Evolutionary conservation across 2,329 filamentous ascomycete species (phyloP).

Genomic region (Cordyceps farinosa): DNA sequence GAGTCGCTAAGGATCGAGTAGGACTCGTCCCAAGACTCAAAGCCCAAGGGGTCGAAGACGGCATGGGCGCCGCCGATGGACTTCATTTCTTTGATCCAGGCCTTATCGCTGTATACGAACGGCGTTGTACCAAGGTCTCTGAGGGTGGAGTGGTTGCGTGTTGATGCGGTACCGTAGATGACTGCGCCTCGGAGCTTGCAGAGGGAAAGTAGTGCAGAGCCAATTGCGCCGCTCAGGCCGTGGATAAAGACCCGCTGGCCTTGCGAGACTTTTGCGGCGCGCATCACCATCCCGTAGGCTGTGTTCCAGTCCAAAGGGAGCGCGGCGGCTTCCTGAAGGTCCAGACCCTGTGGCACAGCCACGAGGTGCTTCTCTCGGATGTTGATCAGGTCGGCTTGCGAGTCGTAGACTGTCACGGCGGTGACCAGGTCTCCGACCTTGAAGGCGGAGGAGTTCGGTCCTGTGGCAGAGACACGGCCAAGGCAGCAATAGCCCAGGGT

Average conservation of each 20-base stretch:
- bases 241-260: constrained; percentile 49
- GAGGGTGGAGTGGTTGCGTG: constrained; percentile 42
- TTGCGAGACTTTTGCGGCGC: constrained; percentile 35
- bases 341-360: constrained; percentile 38
- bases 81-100: constrained; percentile 46
- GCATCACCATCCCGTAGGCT: constrained; percentile 37
- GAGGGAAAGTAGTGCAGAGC: constrained; percentile 40
- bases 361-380: constrained; percentile 44
- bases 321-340: constrained; percentile 39
- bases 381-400: constrained; percentile 44
- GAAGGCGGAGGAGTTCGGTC: constrained; percentile 32
- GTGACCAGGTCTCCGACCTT: constrained; percentile 33
- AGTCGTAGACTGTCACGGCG: constrained; percentile 38
- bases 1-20: constrained; percentile 38
- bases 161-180: constrained; percentile 47
- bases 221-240: constrained; percentile 48
- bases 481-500: constrained; percentile 48
- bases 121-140: constrained; percentile 37
- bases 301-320: constrained; percentile 45
- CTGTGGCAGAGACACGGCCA: constrained; percentile 39
- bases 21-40: constrained; percentile 48
- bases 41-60: constrained; percentile 48
- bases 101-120: constrained; percentile 47
- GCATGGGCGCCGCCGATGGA: constrained; percentile 43
- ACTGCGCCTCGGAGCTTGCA: constrained; percentile 41